Base-by-base conservation (phyloP, 352 stramenopile genomes). In the Pythium utonaiense region DNA sequence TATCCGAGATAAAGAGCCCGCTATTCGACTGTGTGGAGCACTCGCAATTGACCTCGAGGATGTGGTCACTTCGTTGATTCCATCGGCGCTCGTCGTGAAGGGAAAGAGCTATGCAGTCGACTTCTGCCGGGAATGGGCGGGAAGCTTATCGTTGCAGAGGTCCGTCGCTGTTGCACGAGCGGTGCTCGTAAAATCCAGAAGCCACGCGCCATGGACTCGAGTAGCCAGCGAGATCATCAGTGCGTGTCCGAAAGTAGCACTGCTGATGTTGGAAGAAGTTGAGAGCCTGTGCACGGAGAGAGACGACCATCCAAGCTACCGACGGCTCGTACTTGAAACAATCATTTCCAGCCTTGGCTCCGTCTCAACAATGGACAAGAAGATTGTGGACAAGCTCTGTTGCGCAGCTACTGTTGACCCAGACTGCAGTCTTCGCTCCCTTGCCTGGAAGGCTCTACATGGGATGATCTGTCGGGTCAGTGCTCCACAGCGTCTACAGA, bases 361-460 rank as follows among this genome's bases (percentile, higher is more conserved):
- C n/a, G 24, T 27, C n/a, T 25, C 53, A 1, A 33, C 13, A 0
- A 21, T 60, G 7, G 51, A 25, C 22, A 38, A 24, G 30, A 27
- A n/a, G 19, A 38, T 8, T 4, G 21, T 66, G 1, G 41, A 66
- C 17, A 55, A 53, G 30, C 41, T 66, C 8, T 7, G 60, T 36
- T 66, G 59, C 19, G 25, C 6, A n/a, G 59, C 59, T 1, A 31
- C 36, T 3, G 22, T 33, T 13, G 42, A 66, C 24, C 33, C 51
- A 30, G 59, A 66, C 19, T 33, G 30, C 28, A 44, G 21, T 13
- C 13, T 55, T 8, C 59, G 51, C 9, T 34, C 45, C 1, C 34
- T 60, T 1, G 59, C 59, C 9, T 66, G 59, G 59, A 66, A 61
- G 45, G 34, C 33, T 1, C 44, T 66, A 17, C 38, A 27, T 19